Conservation (phyloP, 306 rosid genomes). For the Vigna nakashimae region DNA sequence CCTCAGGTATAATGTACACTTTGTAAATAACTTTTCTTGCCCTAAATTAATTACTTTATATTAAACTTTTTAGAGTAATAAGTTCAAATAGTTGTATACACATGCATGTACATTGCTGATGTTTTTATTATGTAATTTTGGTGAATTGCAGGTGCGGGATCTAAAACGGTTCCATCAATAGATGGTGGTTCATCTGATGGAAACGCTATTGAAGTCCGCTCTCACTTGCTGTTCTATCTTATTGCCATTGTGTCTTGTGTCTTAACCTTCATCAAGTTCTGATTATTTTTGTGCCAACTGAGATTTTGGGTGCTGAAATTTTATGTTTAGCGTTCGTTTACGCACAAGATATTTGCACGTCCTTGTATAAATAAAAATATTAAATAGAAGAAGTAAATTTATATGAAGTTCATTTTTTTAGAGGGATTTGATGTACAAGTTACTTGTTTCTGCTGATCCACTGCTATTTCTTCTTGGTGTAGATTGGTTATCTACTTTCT, state of each 20-base stretch:
- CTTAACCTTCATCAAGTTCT: slow-evolving; percentile 46
- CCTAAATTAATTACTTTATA: too few relatives aligned
- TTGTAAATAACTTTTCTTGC: background rate
- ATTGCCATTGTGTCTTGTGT: slow-evolving; percentile 48
- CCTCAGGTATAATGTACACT: slow-evolving; percentile 49
- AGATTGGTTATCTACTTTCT: background rate
- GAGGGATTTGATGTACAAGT: background rate
- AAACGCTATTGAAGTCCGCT: slow-evolving; percentile 46
- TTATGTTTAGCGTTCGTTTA: background rate
- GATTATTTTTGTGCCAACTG: slow-evolving; percentile 39
- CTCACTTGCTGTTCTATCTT: slow-evolving; percentile 45
- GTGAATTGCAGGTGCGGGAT: slow-evolving; percentile 52
- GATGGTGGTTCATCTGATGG: slow-evolving; percentile 57
- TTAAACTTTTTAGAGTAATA: too few relatives aligned
- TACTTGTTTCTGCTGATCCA: background rate
- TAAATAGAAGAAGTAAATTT: background rate
- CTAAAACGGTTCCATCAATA: slow-evolving; percentile 62
- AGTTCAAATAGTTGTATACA: too few relatives aligned
- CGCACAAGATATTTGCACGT: background rate
- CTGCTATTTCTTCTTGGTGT: background rate
- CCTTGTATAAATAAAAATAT: background rate
- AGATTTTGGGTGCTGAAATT: slow-evolving; percentile 18
- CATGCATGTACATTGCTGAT: background rate
- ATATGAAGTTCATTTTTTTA: background rate
- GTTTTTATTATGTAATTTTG: slow-evolving; percentile 5